Percentiles rank a stretch among this genome's conserved stretches.
Conservation (phyloP, 257 asterid species). For the Solanum verrucosum region DNA sequence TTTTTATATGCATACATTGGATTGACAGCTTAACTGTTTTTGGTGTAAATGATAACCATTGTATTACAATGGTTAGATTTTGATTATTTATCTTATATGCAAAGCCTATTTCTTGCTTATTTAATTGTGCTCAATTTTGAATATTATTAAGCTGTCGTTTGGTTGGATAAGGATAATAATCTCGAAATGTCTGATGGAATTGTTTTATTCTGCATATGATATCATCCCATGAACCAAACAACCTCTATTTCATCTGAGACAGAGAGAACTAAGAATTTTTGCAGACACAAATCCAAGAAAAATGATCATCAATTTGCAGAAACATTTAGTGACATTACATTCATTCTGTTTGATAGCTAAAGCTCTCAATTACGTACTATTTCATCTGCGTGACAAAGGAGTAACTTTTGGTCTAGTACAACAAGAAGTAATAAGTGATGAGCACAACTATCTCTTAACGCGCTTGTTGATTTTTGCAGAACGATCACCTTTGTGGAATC, state of each 20-base stretch:
- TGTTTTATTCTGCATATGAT: too few species aligned
- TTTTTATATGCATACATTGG: background rate
- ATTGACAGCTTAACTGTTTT: background rate
- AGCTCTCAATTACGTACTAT: too few species aligned
- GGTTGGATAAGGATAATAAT: too few species aligned
- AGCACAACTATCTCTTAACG: background rate
- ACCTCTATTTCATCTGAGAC: too few species aligned
- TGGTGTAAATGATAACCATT: background rate
- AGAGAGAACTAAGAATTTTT: too few species aligned
- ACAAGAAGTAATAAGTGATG: background rate
- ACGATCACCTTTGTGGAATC: conserved; percentile 23
- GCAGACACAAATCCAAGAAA: too few species aligned
- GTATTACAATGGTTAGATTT: background rate
- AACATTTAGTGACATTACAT: too few species aligned
- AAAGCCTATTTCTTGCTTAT: background rate
- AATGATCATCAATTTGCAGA: too few species aligned
- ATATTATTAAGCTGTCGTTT: background rate
- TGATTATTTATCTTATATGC: background rate
- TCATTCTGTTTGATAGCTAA: too few species aligned
- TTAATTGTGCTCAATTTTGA: background rate
- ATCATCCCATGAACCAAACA: too few species aligned
- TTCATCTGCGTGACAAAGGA: background rate
- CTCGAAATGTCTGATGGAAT: too few species aligned
- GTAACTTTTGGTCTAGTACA: background rate
- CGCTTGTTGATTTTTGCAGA: conserved; percentile 29